Base-by-base conservation (phyloP, 768 basidiomycete species). In the Russula dissimulans region DNA sequence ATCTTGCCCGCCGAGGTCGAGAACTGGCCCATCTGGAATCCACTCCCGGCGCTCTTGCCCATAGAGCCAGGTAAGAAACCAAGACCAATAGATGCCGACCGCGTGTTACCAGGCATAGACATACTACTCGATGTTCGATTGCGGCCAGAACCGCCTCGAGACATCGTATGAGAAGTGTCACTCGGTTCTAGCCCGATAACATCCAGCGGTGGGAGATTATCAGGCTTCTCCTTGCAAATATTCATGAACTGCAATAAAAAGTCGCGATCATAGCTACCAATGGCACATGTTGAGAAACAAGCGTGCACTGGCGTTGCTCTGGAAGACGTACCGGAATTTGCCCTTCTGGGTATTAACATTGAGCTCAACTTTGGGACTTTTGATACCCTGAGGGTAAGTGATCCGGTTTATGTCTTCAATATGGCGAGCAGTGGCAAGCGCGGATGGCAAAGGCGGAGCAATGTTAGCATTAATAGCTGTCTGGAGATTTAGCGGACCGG, bases 201-300 rank as follows among this genome's bases (percentile, higher is more conserved):
- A 65, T 93, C 92, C 56, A 97, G 81, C 61, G 91, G 83, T 43
- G 93, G 92, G 31, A 97, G 85, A 57, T 81, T 79, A 56, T 91
- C 92, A 3, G 97, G 95, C 73, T 94, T 95, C 76, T 97, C 95
- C 72, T 85, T 90, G 79, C 97, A 99, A 61, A 95, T 75, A 26
- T 76, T 74, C 90, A 97, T 94, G 77, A 99, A 99, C 71, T 99
- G 95, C 60, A 99, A 74, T 29, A 99, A 81, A 84, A 99, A 99
- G 18, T 95, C 92, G 39, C 95, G 92, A 71, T 97, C 93, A 71
- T 99, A 99, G 68, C 95, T 92, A 62, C 17, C 31, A 51, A 9
- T 54, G 26, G 39, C 39, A 39, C 14, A 17, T 32, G 49, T 36
- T 63, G 54, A 61, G 57, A 34, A 45, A 6, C 38, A 64, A 32